Base-by-base conservation (phyloP, 208 protist species). In the Angomonas deanei region DNA sequence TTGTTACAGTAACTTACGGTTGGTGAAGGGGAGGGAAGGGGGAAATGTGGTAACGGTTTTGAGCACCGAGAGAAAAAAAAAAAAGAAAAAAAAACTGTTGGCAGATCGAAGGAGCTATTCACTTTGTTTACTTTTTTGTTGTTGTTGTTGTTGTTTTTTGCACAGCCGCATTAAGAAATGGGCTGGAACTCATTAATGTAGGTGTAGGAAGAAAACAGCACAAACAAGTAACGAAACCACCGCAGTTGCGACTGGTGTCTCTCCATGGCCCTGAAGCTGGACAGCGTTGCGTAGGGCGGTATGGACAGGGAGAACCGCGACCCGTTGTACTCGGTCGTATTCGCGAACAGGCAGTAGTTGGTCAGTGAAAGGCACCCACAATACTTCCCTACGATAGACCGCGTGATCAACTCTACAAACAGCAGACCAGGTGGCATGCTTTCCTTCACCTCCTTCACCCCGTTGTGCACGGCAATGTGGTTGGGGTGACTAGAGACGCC, bases 221-320 rank as follows among this genome's bases (percentile, higher is more conserved):
- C 78, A 81, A 97, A 98, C 32, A 98, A 67, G 59, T 96, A 94
- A 48, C 97, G 80, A 66, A 98, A 99, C 97, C 97, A 99, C 38
- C 98, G 94, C 6, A 98, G 76, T 76, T 99, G 97, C 17, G 76
- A 89, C 8, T 68, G 55, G 67, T 99, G 97, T 34, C 72, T 68
- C 58, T 70, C 57, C 96, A 99, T 98, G 1, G 85, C 87, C 19
- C 47, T 50, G 56, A 75, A 89, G 53, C 78, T 89, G 24, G 56
- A 74, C 38, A 78, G 70, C n/a, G 76, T 60, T 4, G 66, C 71
- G 13, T 58, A 21, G 19, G 84, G 84, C 23, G 85, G 75, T 32
- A 86, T 82, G 17, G 88, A 17, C 26, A 86, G 69, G 34, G 66
- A 68, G 67, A 90, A 84, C 33, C 71, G 48, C 11, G 71, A 70